Evolutionary conservation across 2,329 filamentous ascomycete genomes (phyloP), one percentile per base, ranked within the genome.

Genomic region (Aspergillus intermedius): DNA sequence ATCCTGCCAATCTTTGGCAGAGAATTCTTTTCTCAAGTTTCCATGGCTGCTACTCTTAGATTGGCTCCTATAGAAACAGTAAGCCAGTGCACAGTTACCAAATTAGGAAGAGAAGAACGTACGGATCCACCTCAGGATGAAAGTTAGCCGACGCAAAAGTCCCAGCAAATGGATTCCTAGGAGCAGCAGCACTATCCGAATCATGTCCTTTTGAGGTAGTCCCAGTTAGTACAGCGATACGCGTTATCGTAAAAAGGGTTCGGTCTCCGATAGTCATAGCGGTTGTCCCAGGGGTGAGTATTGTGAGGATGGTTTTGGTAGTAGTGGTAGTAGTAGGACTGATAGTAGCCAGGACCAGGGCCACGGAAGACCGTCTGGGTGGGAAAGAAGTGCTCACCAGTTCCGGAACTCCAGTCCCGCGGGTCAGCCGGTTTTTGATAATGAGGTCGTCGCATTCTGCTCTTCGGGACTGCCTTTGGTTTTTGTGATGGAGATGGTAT

Each of bases 401-500:
- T 57, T 56, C 57, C 57, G 28, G 58, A 46, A 41, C 51, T 61
- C 49, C 48, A 53, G 12, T 57, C 52, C 42, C 56, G 55, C 42
- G 54, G 47, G 44, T 64, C 58, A 30, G 56, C 43, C 42, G 59
- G 62, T 17, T 58, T 65, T 42, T 68, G 58, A 12, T 30, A 30
- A 30, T 30, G 25, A 48, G 62, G 53, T 9, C 60, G 57, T 15
- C 60, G 56, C 8, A 68, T 55, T 53, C 69, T 63, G 55, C 65
- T 70, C 50, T 68, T 70, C 9, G 70, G 70, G 3, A 66, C 60
- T 17, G 67, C 71, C 53, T 72, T 74, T 12, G 66, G 69, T 50
- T 71, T 69, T n/a, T 47, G 52, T 4, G 50, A 43, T 25, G 51
- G 51, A 21, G 41, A 48, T 9, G 55, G 40, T 6, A 19, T 17